Percentiles rank a stretch among this genome's conserved stretches.
These are phyloP conservation scores for Mycena polygramma DNA, from an alignment of 768 basidiomycete genomes.

Conservation along the genomic window DNA sequence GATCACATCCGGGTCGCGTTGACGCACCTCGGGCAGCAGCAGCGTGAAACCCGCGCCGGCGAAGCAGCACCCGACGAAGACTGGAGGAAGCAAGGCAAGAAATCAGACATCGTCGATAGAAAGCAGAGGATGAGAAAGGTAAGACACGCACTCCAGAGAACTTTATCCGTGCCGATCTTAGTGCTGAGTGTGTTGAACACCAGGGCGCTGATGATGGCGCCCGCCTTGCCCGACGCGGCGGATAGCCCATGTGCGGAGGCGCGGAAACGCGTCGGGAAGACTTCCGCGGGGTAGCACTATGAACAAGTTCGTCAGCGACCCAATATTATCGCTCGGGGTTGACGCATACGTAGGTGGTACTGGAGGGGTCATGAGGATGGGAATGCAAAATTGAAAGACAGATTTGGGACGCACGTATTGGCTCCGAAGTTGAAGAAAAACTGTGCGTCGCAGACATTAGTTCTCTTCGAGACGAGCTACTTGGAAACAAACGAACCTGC, in stretches of 20 bases:
- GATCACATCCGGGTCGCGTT: constrained; percentile 64
- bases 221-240: constrained; percentile 76
- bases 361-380: constrained; percentile 35
- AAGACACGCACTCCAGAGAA: constrained; percentile 70
- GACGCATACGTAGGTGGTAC: constrained; percentile 64
- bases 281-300: constrained; percentile 81
- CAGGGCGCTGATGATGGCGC: constrained; percentile 71
- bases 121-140: constrained; percentile 45
- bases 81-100: constrained; percentile 43
- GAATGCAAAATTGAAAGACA: not conserved
- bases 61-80: constrained; percentile 66
- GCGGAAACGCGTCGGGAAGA: constrained; percentile 83
- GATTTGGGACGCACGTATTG: constrained; percentile 63
- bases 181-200: constrained; percentile 66
- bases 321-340: not conserved
- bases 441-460: constrained; percentile 39
- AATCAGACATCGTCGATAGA: constrained; percentile 37
- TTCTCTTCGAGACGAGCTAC: no score
- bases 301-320: not conserved
- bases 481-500: constrained; percentile 54
- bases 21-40: constrained; percentile 65
- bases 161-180: constrained; percentile 63
- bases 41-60: constrained; percentile 60
- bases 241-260: constrained; percentile 82
- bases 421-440: constrained; percentile 91